A percentile compares a stretch with the other conserved stretches of the same genome.
These are phyloP conservation scores for Pseudocercospora vitis DNA, from an alignment of 2,329 filamentous ascomycete species.

Conservation along the genomic window DNA sequence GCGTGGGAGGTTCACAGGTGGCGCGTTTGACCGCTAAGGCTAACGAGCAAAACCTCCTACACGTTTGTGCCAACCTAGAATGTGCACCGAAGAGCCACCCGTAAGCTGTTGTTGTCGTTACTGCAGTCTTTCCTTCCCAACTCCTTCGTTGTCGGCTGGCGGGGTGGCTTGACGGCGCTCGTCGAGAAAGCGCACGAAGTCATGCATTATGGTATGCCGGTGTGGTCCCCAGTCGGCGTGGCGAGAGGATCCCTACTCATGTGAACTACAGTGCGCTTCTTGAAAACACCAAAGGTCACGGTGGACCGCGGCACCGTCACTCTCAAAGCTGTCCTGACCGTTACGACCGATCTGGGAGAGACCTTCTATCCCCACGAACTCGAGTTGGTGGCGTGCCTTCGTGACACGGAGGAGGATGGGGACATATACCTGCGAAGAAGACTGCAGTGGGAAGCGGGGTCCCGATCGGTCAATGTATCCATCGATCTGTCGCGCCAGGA, in stretches of 20 bases:
- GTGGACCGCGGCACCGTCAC: slow-evolving; percentile 42
- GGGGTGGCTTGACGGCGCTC: slow-evolving; percentile 11
- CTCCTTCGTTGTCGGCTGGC: not conserved
- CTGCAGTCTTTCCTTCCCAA: not conserved
- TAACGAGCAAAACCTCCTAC: not conserved
- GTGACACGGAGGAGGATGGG: slow-evolving; percentile 35
- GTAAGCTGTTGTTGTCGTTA: slow-evolving; percentile 4
- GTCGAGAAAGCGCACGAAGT: not conserved
- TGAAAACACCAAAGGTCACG: slow-evolving; percentile 60
- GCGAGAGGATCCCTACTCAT: slow-evolving; percentile 7
- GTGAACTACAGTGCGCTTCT: slow-evolving; percentile 55
- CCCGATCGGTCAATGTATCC: slow-evolving; percentile 46
- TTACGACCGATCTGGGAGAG: slow-evolving; percentile 70
- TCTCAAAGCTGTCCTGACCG: slow-evolving; percentile 58
- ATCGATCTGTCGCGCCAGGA: slow-evolving; percentile 45
- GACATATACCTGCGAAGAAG: slow-evolving; percentile 46
- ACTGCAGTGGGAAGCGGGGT: slow-evolving; percentile 46
- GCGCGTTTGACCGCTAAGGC: not conserved
- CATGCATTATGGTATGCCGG: slow-evolving; percentile 15
- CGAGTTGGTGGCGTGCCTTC: slow-evolving; percentile 44
- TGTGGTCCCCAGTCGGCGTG: not conserved
- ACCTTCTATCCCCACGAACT: slow-evolving; percentile 57
- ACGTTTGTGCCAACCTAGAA: not conserved
- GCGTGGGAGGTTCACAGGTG: not conserved
- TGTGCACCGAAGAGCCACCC: not conserved